Conservation (phyloP, 805 yeast species). For the Hanseniaspora lindneri region DNA sequence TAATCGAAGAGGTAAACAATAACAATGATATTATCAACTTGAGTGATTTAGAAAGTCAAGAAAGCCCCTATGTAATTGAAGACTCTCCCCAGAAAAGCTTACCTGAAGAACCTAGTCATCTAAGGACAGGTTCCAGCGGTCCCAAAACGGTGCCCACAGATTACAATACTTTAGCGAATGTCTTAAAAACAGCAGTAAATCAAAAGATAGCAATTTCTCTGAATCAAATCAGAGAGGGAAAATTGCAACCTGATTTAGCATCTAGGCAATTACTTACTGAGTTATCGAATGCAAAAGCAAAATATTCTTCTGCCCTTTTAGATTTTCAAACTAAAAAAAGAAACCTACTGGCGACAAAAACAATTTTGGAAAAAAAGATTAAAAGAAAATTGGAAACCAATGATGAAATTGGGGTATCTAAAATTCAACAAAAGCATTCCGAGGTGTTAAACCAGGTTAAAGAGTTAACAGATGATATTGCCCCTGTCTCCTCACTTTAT, state of each 20-base stretch:
- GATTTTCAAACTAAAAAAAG: background rate
- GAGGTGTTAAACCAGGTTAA: background rate
- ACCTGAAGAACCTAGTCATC: too few species aligned
- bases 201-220: too few species aligned
- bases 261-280: background rate
- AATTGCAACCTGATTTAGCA: background rate
- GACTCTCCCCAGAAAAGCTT: too few species aligned
- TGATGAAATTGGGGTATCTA: background rate
- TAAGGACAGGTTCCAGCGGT: too few species aligned
- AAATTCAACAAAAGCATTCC: background rate
- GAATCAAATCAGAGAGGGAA: too few species aligned
- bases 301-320: background rate
- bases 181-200: too few species aligned
- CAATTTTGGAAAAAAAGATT: conserved; percentile 4
- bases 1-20: background rate
- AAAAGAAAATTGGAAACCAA: background rate
- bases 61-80: too few species aligned
- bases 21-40: background rate
- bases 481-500: background rate
- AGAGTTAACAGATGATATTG: background rate
- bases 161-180: too few species aligned
- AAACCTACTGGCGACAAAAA: background rate
- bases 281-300: background rate
- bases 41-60: background rate
- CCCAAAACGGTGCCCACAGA: too few species aligned